Percentiles rank a stretch among this genome's conserved stretches.
phyloP scores from a whole-genome alignment of 768 basidiomycete species.

The Suillus bovinus region DNA sequence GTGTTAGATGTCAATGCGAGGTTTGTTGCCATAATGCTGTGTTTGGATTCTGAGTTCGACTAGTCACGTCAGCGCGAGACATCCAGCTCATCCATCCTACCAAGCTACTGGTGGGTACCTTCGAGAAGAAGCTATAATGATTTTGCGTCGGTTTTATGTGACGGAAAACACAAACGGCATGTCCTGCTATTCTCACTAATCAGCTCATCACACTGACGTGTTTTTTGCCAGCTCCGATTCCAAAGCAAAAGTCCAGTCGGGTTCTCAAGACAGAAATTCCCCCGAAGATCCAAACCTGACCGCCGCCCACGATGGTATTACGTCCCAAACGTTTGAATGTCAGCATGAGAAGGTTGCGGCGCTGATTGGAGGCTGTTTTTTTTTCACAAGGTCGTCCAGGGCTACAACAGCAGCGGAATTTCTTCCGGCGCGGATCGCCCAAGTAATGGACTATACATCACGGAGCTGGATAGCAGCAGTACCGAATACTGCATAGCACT shows the following conservation, averaged over 20 bases:
- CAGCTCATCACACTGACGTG: constrained; percentile 12
- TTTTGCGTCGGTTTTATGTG: constrained; percentile 85
- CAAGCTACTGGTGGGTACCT: constrained; percentile 72
- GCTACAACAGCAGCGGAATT: not conserved
- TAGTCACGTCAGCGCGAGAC: constrained; percentile 49
- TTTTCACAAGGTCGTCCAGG: constrained; percentile 4
- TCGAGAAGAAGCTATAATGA: constrained; percentile 84
- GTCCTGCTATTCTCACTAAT: constrained; percentile 20
- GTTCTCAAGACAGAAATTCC: constrained; percentile 81
- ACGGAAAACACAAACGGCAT: constrained; percentile 91
- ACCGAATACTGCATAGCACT: not conserved
- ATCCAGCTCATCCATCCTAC: constrained; percentile 77
- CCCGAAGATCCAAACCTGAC: constrained; percentile 11
- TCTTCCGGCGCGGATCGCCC: not conserved
- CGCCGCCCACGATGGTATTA: not conserved
- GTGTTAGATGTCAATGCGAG: constrained; percentile 83
- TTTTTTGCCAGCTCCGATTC: constrained; percentile 68
- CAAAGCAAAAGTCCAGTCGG: constrained; percentile 84
- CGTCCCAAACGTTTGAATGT: constrained; percentile 1
- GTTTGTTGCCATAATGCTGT: constrained; percentile 43
- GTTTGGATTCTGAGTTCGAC: not conserved
- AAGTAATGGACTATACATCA: not conserved
- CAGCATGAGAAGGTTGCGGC: not conserved
- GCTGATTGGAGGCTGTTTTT: not conserved
- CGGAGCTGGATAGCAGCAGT: not conserved